Percentiles rank a stretch among this genome's conserved stretches.
Evolutionary conservation across 2,329 filamentous ascomycete species (phyloP).

Genomic region (Elsinoe perseae): DNA sequence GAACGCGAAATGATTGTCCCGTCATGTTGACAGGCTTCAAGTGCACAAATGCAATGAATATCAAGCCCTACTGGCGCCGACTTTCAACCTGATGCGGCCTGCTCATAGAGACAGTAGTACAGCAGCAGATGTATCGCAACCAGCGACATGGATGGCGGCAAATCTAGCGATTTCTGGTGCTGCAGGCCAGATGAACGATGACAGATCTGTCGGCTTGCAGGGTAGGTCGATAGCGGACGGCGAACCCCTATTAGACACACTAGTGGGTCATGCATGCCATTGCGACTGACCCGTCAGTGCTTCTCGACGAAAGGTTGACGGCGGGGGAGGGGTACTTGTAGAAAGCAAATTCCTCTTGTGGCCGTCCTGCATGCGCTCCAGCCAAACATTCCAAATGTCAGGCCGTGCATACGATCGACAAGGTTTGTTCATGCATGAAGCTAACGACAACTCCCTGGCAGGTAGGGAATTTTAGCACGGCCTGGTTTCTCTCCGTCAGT

Average conservation of each 20-base stretch:
- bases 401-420: background rate
- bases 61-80: background rate
- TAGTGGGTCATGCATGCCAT: background rate
- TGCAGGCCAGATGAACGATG: slow-evolving; percentile 6
- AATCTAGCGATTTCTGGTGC: background rate
- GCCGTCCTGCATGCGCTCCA: background rate
- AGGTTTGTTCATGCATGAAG: slow-evolving; percentile 1
- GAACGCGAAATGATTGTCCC: background rate
- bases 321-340: slow-evolving; percentile 14
- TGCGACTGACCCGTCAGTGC: background rate
- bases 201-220: slow-evolving; percentile 8
- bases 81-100: background rate
- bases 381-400: slow-evolving; percentile 13
- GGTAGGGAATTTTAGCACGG: background rate
- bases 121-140: background rate
- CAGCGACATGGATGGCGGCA: background rate
- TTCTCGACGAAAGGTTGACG: background rate
- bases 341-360: slow-evolving; percentile 1
- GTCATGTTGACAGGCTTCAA: background rate
- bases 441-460: background rate
- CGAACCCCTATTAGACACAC: slow-evolving; percentile 13
- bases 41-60: background rate
- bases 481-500: background rate
- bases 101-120: no score
- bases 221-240: background rate